Base-by-base conservation (phyloP, 2,329 filamentous ascomycete species). In the Immersiporthe knoxdaviesiana region DNA sequence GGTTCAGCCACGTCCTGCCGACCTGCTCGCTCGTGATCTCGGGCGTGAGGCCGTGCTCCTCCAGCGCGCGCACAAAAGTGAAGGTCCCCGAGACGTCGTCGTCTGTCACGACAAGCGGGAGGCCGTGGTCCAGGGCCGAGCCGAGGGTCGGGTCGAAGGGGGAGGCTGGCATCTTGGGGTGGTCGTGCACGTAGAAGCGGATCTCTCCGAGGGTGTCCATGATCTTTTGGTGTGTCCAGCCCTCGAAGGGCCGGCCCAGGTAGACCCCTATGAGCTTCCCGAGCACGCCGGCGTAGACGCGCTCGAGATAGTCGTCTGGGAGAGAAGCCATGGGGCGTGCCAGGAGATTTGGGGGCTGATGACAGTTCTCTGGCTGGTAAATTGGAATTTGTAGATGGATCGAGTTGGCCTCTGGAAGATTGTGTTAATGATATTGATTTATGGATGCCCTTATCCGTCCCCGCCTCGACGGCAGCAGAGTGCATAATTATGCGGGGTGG, bases 221-320 rank as follows among this genome's bases (percentile, higher is more conserved):
- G 66, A 80, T 80, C 3, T 73, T 72, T 64, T 78, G 72, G 66
- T 79, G 75, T 2, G 78, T 79, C 79, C 79, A 81, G 54, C 75
- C 75, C 68, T 81, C 78, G 50, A 80, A 78, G 0, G 79, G 79
- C 0, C 79, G 76, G 32, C 79, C 79, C 18, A 80, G 67, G 66
- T 80, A 80, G 10, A 81, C 79, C 24, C 79, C 78, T 35, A 81
- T 77, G 16, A 80, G 72, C 69, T 81, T 81, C 0, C 79, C 79
- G 8, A 81, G 75, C 4, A 81, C 78, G 35, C 78, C 79, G n/a
- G 78, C 78, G 68, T 81, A 80, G 32, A 79, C 77, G 14, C 74
- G 76, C 30, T 79, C 73, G 1, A 79, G 73, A 65, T 80, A 79
- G 52, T 79, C 75, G 16, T 44, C 32, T 27, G 70, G 70, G 32